A percentile compares a stretch with the other conserved stretches of the same genome.
Conservation (phyloP, 2,329 filamentous ascomycete genomes). For the Zarea fungicola region DNA sequence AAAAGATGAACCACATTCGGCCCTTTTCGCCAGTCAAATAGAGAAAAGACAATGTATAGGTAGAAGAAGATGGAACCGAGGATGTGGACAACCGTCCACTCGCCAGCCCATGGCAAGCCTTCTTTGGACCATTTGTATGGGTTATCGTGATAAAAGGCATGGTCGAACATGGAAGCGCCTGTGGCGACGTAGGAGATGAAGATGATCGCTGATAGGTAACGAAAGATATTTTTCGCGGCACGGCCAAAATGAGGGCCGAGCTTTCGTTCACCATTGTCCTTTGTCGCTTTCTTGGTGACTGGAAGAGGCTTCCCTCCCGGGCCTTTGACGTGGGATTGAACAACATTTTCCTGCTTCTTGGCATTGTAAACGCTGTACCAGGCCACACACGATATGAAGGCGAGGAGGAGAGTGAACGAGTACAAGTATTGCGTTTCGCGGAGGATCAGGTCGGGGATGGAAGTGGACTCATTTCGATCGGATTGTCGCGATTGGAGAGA, state of each 20-base stretch:
- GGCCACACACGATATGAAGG: conserved; percentile 46
- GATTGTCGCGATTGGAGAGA: conserved; percentile 16
- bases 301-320: conserved; percentile 86
- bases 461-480: conserved; percentile 10
- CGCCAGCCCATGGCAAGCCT: conserved; percentile 67
- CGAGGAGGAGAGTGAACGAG: conserved; percentile 45
- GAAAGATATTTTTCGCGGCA: conserved; percentile 67
- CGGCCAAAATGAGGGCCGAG: conserved; percentile 54
- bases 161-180: conserved; percentile 65
- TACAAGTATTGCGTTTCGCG: conserved; percentile 46
- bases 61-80: conserved; percentile 83
- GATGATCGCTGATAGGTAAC: conserved; percentile 65
- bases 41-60: conserved; percentile 76
- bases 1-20: conserved; percentile 75
- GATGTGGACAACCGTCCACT: conserved; percentile 74
- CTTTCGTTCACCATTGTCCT: conserved; percentile 41
- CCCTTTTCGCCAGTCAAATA: conserved; percentile 76
- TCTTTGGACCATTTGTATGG: conserved; percentile 33
- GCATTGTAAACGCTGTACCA: conserved; percentile 49
- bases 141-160: conserved; percentile 54
- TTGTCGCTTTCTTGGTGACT: conserved; percentile 52
- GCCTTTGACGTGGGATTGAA: conserved; percentile 54
- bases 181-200: conserved; percentile 72
- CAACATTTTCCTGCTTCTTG: conserved; percentile 42
- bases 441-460: conserved; percentile 37